phyloP scores from a whole-genome alignment of 805 yeast genomes.

The Suhomyces tanzawaensis region DNA sequence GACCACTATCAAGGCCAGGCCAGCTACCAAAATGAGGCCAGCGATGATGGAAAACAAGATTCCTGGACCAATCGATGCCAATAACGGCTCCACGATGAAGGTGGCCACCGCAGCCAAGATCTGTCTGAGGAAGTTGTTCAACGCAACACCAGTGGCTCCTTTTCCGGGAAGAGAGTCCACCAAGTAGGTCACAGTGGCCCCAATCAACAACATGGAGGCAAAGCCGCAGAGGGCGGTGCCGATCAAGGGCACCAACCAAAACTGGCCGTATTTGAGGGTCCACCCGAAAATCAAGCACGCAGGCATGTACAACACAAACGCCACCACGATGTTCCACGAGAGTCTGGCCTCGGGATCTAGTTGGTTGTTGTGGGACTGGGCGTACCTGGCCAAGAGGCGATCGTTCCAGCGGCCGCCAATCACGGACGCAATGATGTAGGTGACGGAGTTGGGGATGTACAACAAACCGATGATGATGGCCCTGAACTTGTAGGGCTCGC shows the following conservation, averaged over 20 bases:
- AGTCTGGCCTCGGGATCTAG: slow-evolving; percentile 75
- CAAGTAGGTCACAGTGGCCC: slow-evolving; percentile 74
- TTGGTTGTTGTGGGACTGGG: slow-evolving; percentile 59
- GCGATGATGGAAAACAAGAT: slow-evolving; percentile 66
- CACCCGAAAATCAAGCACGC: slow-evolving; percentile 78
- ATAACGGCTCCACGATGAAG: slow-evolving; percentile 70
- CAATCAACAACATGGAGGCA: slow-evolving; percentile 80
- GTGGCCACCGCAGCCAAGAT: slow-evolving; percentile 73
- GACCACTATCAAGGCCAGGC: slow-evolving; percentile 43
- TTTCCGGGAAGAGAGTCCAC: slow-evolving; percentile 84
- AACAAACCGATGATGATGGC: slow-evolving; percentile 67
- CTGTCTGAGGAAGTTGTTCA: slow-evolving; percentile 74
- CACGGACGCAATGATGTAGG: slow-evolving; percentile 73
- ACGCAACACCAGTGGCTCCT: slow-evolving; percentile 86
- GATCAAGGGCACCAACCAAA: slow-evolving; percentile 77
- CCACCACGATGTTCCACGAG: slow-evolving; percentile 68
- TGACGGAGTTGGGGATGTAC: slow-evolving; percentile 80
- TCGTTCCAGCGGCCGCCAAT: slow-evolving; percentile 83
- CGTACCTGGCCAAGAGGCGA: slow-evolving; percentile 48
- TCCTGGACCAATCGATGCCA: slow-evolving; percentile 67
- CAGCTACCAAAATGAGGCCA: slow-evolving; percentile 48
- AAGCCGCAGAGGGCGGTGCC: slow-evolving; percentile 83
- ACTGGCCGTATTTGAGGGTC: slow-evolving; percentile 63
- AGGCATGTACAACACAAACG: slow-evolving; percentile 60
- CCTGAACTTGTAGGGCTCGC: slow-evolving; percentile 67